A percentile compares a stretch with the other conserved stretches of the same genome.
Evolutionary conservation across 2,329 filamentous ascomycete species (phyloP).

Genomic region (Aspergillus quadricinctus): DNA sequence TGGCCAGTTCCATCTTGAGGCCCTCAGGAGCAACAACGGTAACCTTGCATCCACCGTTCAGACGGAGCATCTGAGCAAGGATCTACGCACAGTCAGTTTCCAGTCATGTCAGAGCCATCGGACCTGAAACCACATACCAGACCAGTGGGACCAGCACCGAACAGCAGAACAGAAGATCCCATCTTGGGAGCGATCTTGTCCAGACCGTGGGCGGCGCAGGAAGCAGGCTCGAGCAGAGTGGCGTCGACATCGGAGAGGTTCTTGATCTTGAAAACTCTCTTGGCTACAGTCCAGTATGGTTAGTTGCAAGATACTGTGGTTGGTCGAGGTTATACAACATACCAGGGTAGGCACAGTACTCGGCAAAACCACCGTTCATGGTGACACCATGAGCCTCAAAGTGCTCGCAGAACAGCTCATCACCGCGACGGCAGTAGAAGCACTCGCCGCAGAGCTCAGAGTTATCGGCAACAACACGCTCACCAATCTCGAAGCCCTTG

Average conservation of each 20-base stretch:
- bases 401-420: conserved; percentile 65
- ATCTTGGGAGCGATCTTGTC: conserved; percentile 65
- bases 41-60: conserved; percentile 65
- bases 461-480: conserved; percentile 56
- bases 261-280: conserved; percentile 62
- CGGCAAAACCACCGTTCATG: conserved; percentile 67
- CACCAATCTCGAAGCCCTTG: conserved; percentile 57
- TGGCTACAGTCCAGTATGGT: conserved; percentile 29
- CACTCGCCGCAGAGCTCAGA: conserved; percentile 64
- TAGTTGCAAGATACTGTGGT: not conserved
- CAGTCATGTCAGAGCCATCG: conserved; percentile 56
- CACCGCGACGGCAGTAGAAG: conserved; percentile 68
- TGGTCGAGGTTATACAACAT: conserved; percentile 4
- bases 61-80: conserved; percentile 59
- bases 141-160: conserved; percentile 65
- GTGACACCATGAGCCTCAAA: conserved; percentile 58
- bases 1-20: conserved; percentile 66
- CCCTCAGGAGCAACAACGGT: conserved; percentile 66
- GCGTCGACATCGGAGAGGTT: conserved; percentile 66
- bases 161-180: conserved; percentile 62
- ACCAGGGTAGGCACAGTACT: conserved; percentile 57
- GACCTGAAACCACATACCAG: conserved; percentile 60
- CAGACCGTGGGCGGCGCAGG: conserved; percentile 66
- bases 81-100: conserved; percentile 19
- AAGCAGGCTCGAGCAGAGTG: conserved; percentile 65